Conservation (phyloP, 441 rosid genomes). For the Pelargonium cotyledonis region DNA sequence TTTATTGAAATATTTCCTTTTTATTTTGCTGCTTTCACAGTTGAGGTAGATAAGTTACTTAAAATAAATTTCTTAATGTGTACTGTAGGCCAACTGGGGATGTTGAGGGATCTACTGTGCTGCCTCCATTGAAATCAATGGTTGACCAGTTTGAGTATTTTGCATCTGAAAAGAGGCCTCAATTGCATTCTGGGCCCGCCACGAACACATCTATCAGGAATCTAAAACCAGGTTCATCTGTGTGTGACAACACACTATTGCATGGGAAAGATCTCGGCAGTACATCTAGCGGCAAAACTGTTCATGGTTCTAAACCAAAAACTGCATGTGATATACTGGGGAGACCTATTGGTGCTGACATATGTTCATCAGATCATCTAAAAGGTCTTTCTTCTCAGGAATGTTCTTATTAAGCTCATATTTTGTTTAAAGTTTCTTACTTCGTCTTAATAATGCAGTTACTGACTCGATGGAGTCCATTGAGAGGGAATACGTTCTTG, state of each 20-base stretch:
- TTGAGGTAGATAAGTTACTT: not conserved
- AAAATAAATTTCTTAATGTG: constrained; percentile 21
- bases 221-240: constrained; percentile 24
- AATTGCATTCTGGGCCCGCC: constrained; percentile 20
- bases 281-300: constrained; percentile 30
- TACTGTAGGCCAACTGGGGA: constrained; percentile 38
- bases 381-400: constrained; percentile 31
- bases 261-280: constrained; percentile 22
- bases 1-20: too few species aligned
- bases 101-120: constrained; percentile 20
- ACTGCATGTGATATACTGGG: constrained; percentile 27
- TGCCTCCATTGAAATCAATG: constrained; percentile 21
- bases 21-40: too few species aligned
- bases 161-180: constrained; percentile 32
- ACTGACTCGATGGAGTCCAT: constrained; percentile 61
- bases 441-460: constrained; percentile 30
- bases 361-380: constrained; percentile 31
- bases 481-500: constrained; percentile 74
- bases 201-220: constrained; percentile 15
- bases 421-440: constrained; percentile 17
- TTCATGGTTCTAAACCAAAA: constrained; percentile 25
- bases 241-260: constrained; percentile 22
- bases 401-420: constrained; percentile 9
- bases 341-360: constrained; percentile 33
- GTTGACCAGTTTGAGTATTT: constrained; percentile 29